These are phyloP conservation scores for Moricandia moricandioides DNA, from an alignment of 345 rosid genomes.

Conservation along the genomic window DNA sequence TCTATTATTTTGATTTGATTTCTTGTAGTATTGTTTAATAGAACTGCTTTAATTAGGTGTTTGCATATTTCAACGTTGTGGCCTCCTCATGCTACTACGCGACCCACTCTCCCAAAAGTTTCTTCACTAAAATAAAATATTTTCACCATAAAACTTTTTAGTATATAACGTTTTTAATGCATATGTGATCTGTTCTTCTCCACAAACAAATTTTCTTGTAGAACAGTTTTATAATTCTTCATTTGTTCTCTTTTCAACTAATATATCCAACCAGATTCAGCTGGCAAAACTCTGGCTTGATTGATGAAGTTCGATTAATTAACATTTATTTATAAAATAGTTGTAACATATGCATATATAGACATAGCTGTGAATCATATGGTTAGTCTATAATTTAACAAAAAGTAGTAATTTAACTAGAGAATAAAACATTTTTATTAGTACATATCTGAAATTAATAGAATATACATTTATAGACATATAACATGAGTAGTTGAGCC, in stretches of 20 bases:
- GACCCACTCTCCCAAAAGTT: constrained; percentile 42
- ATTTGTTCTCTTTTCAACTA: background rate
- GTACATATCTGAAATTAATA: background rate
- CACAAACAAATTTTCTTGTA: background rate
- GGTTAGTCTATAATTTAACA: constrained; percentile 7
- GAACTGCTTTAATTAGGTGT: constrained; percentile 35
- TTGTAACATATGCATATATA: background rate
- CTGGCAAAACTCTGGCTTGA: constrained; percentile 17
- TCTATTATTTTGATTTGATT: constrained; percentile 22
- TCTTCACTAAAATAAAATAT: background rate
- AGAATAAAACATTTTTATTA: background rate
- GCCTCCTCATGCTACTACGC: constrained; percentile 41
- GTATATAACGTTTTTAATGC: constrained; percentile 16
- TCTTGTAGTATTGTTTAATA: constrained; percentile 14
- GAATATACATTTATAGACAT: background rate
- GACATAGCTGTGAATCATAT: constrained; percentile 17
- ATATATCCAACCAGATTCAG: constrained; percentile 17
- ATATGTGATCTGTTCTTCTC: background rate
- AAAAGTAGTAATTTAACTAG: background rate
- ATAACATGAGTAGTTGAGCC: background rate
- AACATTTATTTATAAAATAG: background rate
- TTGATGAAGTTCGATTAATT: constrained; percentile 6
- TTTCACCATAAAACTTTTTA: constrained; percentile 15
- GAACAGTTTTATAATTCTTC: background rate
- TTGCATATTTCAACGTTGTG: constrained; percentile 39